Evolutionary conservation across 345 rosid species (phyloP), one percentile per base, ranked within the genome.

Genomic region (Lumnitzera racemosa): DNA sequence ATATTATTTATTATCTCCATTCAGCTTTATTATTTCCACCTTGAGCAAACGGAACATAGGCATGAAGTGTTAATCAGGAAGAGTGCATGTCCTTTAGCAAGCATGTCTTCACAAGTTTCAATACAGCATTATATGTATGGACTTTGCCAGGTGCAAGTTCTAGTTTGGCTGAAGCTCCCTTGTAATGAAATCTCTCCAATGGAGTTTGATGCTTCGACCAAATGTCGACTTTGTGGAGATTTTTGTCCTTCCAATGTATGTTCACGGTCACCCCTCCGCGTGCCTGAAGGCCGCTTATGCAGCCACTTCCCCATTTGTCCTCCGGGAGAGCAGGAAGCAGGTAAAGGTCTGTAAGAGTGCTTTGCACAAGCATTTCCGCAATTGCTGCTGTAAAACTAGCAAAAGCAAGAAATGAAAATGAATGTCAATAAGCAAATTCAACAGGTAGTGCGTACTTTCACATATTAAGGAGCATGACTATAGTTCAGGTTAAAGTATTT

Each of bases 351-450:
- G 76, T 78, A 15, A 64, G 5, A 2, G 90, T 86, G 71, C 99
- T 90, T 72, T 88, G 97, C 67, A 88, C 95, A 3, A 88, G 76
- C 96, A 94, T 86, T 68, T 88, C 97, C 1, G 82, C 88, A 24
- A 94, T 66, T 13, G 84, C 95, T 53, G 96, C 89, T 46, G 90
- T 55, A 68, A 90, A 81, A 47, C 92, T 90, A 75, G 60, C 50
- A 66, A 24, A 57, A 25, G 55, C 24, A 57, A 48, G 11, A 57
- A 3, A 51, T 25, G 55, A 53, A 15, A 29, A 17, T 23, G 17
- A 15, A 23, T 25, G 55, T 51, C 62, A 43, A 15, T 7, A 9
- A 36, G 36, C 36, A 29, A 29, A 29, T 29, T 29, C 36, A 29
- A 29, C 3, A 29, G 10, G 10, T 36, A 36, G 9, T 2, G 7